Percentiles rank a stretch among this genome's conserved stretches.
Conservation (phyloP, 1,284 basidiomycete species). For the Leccinum cinnamomeum region DNA sequence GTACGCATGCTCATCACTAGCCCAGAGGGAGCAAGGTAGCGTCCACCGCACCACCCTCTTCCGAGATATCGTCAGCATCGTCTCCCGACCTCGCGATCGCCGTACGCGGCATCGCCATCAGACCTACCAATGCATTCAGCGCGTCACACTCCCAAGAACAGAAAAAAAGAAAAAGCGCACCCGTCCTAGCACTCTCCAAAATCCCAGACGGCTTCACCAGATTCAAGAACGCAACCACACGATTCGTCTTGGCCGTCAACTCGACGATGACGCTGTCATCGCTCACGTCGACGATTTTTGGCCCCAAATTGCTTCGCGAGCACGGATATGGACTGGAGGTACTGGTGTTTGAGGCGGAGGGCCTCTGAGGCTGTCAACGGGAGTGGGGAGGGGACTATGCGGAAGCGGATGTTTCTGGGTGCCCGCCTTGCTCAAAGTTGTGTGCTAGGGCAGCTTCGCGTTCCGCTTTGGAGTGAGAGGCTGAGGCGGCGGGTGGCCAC, state of each 20-base stretch:
- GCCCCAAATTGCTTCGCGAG: too few relatives aligned
- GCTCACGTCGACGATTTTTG: too few relatives aligned
- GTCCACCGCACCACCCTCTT: constrained; percentile 64
- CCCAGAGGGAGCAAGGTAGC: constrained; percentile 89
- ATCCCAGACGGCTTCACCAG: constrained; percentile 95
- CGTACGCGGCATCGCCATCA: constrained; percentile 96
- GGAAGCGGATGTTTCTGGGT: too few relatives aligned
- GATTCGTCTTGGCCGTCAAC: constrained; percentile 86
- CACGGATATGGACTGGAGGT: too few relatives aligned
- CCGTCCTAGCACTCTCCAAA: constrained; percentile 89
- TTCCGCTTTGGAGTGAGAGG: too few relatives aligned
- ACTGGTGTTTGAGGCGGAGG: too few relatives aligned
- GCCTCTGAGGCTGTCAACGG: too few relatives aligned
- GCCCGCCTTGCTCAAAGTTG: too few relatives aligned
- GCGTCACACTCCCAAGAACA: neutral
- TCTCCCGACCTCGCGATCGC: constrained; percentile 72
- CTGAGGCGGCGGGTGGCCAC: too few relatives aligned
- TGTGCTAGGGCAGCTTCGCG: too few relatives aligned
- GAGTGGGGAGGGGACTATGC: too few relatives aligned
- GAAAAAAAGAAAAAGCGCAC: constrained; percentile 29
- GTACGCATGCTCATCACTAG: constrained; percentile 40
- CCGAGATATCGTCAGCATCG: constrained; percentile 53
- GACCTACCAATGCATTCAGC: constrained; percentile 47
- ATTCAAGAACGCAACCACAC: constrained; percentile 94
- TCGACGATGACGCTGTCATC: constrained; percentile 83